Evolutionary conservation across 1,284 basidiomycete genomes (phyloP), one percentile per base, ranked within the genome.

Genomic region (Meira miltonrushii): DNA sequence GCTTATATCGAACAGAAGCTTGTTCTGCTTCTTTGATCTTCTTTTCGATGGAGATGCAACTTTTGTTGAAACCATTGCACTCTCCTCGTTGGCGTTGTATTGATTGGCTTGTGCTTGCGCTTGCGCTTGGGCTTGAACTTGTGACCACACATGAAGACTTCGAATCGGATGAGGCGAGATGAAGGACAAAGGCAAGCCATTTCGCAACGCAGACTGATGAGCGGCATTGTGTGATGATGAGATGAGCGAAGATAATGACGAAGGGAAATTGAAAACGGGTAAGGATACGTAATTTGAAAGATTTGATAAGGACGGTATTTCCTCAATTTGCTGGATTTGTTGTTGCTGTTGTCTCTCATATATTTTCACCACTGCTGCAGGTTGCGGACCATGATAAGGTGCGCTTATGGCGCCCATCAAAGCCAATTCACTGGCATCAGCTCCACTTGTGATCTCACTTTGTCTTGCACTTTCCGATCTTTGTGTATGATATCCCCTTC

Each of bases 331-430:
- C 28, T 33, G 28, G 8, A 4, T 4, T 33, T 33, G 28, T 8
- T 33, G 28, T 33, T 33, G 28, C 28, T 33, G 28, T 33, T 33
- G 28, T 8, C 28, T 17, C 50, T 53, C 50, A 41, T 33, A 23
- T 28, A 41, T 13, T 39, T 38, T 33, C 15, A 25, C 23, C 50
- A 53, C 28, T 41, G n/a, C 50, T 13, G 50, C 50, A 13, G 50
- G 37, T 33, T 53, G 50, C 8, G 50, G 50, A n/a, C 50, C 50
- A 41, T 53, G 37, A 33, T n/a, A 53, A 25, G 50, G 50, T 33
- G 50, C 50, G 23, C 50, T 53, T 12, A 53, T 28, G 12, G 50
- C 50, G 5, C 50, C 50, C n/a, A 38, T 15, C 13, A 41, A 13
- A 25, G 23, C 28, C 15, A 53, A 25, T 5, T n/a, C 11, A 12